Evolutionary conservation across 345 rosid species (phyloP).

Genomic region (Sisymbrium altissimum): DNA sequence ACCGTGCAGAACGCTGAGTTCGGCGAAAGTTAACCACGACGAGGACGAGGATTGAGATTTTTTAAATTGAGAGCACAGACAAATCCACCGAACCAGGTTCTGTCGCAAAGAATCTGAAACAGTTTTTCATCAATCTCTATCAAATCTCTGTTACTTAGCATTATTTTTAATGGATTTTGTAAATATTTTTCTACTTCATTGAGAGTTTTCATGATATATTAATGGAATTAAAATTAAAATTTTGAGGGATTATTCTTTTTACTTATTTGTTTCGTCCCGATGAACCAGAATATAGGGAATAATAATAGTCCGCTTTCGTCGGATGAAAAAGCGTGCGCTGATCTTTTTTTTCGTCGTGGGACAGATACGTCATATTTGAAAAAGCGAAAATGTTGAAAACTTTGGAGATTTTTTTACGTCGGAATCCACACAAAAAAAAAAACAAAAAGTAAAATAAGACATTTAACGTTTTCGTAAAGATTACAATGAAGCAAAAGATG

Average conservation of each 20-base stretch:
- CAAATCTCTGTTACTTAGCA: not conserved
- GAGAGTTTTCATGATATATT: not conserved
- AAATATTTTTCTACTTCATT: not conserved
- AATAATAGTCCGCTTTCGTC: slow-evolving; percentile 5
- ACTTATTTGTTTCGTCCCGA: not conserved
- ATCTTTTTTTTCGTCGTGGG: not conserved
- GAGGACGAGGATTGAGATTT: slow-evolving; percentile 33
- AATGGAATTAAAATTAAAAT: not conserved
- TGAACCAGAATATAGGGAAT: slow-evolving; percentile 5
- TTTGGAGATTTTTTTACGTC: no score
- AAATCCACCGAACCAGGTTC: not conserved
- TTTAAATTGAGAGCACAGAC: not conserved
- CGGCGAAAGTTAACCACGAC: slow-evolving; percentile 63
- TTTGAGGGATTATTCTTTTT: not conserved
- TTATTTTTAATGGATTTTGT: not conserved
- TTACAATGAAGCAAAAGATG: no score
- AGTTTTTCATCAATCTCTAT: slow-evolving; percentile 2
- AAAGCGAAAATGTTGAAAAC: not conserved
- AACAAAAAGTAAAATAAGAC: no score
- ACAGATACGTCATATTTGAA: not conserved
- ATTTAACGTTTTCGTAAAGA: no score
- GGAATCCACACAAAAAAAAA: not conserved
- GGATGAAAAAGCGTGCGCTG: not conserved
- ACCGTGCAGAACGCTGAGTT: slow-evolving; percentile 38
- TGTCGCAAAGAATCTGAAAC: not conserved